These are phyloP conservation scores for Penicillium sp. DNA, from an alignment of 2,329 filamentous ascomycete genomes.

Conservation along the genomic window DNA sequence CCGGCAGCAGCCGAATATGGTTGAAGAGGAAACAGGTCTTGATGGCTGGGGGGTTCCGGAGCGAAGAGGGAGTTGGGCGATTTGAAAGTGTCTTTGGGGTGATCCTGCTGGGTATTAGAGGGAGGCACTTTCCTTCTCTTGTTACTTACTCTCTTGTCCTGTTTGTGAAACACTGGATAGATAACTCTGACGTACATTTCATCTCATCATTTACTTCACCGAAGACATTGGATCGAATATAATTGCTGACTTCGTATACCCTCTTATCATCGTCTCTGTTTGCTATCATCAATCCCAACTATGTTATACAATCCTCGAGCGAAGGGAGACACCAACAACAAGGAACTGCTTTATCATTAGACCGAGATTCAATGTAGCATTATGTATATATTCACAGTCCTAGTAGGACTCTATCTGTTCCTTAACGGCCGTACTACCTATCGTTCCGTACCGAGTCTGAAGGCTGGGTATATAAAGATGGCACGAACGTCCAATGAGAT, in stretches of 20 bases:
- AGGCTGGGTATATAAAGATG: not conserved
- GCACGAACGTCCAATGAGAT: not conserved
- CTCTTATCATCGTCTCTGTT: no score
- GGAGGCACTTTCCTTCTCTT: not conserved
- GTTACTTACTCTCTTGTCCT: not conserved
- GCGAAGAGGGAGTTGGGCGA: conserved; percentile 68
- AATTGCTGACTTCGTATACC: no score
- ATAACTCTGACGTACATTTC: not conserved
- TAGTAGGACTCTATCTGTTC: not conserved
- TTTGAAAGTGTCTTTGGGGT: conserved; percentile 43
- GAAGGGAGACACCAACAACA: no score
- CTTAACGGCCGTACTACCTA: not conserved
- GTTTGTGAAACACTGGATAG: not conserved
- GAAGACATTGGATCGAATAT: no score
- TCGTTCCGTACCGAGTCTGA: not conserved
- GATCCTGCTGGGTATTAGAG: not conserved
- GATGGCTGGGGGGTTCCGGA: conserved; percentile 66
- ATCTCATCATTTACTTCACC: not conserved
- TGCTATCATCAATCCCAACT: no score
- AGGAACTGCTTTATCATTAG: not conserved
- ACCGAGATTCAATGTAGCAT: not conserved
- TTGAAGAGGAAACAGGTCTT: conserved; percentile 54
- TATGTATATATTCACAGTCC: not conserved
- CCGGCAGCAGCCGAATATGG: conserved; percentile 76
- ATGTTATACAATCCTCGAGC: no score